Evolutionary conservation across 306 rosid species (phyloP), one percentile per base, ranked within the genome.

Genomic region (Prosopis cineraria): DNA sequence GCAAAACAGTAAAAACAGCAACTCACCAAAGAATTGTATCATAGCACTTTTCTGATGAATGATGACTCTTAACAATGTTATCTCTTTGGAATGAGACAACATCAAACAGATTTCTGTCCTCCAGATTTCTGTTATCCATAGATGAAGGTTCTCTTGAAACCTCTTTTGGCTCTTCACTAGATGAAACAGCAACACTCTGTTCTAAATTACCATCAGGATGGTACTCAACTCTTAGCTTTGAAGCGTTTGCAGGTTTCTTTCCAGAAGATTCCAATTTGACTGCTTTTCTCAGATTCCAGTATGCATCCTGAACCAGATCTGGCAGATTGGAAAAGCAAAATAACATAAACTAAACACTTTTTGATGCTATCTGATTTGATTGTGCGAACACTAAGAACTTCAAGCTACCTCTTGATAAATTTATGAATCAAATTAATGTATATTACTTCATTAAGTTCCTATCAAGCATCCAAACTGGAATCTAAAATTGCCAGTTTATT

Each of bases 21-120:
- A 81, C 90, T 77, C 65, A 84, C 99, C 99, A 95, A 43, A 91
- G 85, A 76, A 95, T 88, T 37, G 99, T 88, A 80, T 93, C 98
- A 81, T 89, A 95, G 17, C 75, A 76, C 81, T 83, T 86, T 58
- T 87, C 93, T 0, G 70, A 86, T 70, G 89, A 84, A 66, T 76
- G 80, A 33, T 31, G 81, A 77, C 76, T 82, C 39, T 71, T 84
- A 77, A 95, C 91, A 86, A 92, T 88, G 84, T 93, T 91, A 78
- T 91, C 91, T 24, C 82, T 85, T 83, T 47, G 80, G 78, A 95
- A 95, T 43, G 97, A 93, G 72, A 95, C 91, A 58, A 84, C 58
- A 27, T 43, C 73, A 50, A 1, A 45, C 36, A 95, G 94, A 82
- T 86, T 81, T 56, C 41, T 74, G 75, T 81, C 77, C 67, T 56